Evolutionary conservation across 495 filamentous ascomycete species (phyloP), one percentile per base, ranked within the genome.

Genomic region (Cetradonia linearis): DNA sequence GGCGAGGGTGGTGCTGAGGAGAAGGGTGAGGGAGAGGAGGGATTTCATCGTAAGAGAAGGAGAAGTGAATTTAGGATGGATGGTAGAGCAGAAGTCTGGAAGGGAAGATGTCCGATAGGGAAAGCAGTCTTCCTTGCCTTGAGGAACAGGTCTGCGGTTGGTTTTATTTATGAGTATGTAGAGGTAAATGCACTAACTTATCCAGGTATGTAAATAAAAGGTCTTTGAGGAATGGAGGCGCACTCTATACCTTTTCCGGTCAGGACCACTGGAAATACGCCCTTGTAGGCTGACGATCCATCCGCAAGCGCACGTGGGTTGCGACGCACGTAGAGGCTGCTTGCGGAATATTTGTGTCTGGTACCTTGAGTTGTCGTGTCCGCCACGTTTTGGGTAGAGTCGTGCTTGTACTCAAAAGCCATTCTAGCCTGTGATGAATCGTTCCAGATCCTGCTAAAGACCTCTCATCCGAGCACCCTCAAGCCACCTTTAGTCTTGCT

Each of bases 401-500:
- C 6, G 23, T 33, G 28, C 23, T 36, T 16, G 31, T 34, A 9
- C 18, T 54, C 50, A 10, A 54, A 16, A 34, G 31, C 30, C 1
- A n/a, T 34, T 31, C n/a, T 28, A 28, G 50, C 16, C 23, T 7
- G 30, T 20, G 33, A 33, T 30, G 2, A 34, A 5, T 23, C 13
- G 4, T 54, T 20, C 30, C 23, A 34, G 50, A 54, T 36, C 14
- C 2, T 34, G 1, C 20, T 14, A 2, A 36, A 28, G 31, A 31
- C 31, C 34, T 20, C 47, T 83, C 74, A 94, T 62, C 89, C 89
- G 42, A 95, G 70, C 59, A 95, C 74, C 70, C 80, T 87, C 68
- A 91, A 66, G 4, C 89, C 89, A 9, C 84, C 85, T 73, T 88
- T 88, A 1, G 86, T 91, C 77, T 91, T 91, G 53, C 80, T 79